Conservation (phyloP, 192 early-diverging fungal genomes). For the Podila horticola region DNA sequence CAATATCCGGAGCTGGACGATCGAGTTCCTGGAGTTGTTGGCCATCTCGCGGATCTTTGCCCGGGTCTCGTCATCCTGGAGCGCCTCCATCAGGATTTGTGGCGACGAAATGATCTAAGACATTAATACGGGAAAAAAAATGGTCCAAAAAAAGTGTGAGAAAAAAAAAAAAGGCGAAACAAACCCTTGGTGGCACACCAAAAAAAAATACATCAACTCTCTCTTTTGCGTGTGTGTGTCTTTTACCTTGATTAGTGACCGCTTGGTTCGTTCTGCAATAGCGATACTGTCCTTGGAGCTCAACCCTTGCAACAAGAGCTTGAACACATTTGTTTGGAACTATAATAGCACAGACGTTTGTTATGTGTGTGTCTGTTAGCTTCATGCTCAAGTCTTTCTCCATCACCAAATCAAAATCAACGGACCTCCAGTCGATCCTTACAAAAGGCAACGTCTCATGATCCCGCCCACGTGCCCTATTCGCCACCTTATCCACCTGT, state of each 20-base stretch:
- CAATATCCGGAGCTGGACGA: slow-evolving; percentile 26
- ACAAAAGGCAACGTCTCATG: no score
- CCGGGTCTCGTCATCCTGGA: background rate
- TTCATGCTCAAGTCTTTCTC: background rate
- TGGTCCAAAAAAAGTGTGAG: background rate
- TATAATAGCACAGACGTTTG: background rate
- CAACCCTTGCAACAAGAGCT: slow-evolving; percentile 18
- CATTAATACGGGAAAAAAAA: no score
- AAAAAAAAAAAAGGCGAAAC: no score
- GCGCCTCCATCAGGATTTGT: no score
- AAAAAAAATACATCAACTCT: no score
- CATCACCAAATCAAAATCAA: background rate
- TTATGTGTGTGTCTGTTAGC: background rate
- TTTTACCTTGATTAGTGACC: slow-evolving; percentile 28
- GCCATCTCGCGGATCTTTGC: background rate
- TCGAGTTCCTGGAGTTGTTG: slow-evolving; percentile 1
- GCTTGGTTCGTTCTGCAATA: slow-evolving; percentile 34
- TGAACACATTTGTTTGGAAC: slow-evolving; percentile 28
- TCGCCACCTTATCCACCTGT: slow-evolving; percentile 37
- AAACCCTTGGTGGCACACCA: no score
- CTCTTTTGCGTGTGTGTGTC: no score
- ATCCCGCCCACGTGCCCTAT: background rate
- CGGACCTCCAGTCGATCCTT: background rate
- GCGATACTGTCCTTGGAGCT: slow-evolving; percentile 21
- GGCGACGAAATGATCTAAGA: no score